phyloP scores from a whole-genome alignment of 2,329 filamentous ascomycete species.

The Botryotinia convoluta region DNA sequence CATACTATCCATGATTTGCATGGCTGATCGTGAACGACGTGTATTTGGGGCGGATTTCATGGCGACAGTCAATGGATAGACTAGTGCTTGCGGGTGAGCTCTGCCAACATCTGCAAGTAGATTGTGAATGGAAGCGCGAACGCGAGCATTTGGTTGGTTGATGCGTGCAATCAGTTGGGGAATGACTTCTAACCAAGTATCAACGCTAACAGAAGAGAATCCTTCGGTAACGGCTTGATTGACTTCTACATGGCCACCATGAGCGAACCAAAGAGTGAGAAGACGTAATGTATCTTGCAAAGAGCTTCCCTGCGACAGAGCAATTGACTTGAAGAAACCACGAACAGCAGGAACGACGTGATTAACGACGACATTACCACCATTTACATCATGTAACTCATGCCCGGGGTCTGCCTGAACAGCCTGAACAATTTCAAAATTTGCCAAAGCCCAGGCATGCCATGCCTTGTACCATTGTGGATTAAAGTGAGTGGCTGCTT shows the following conservation, averaged over 20 bases:
- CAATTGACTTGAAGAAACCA: constrained; percentile 97
- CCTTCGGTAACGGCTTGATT: constrained; percentile 86
- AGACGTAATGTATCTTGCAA: constrained; percentile 92
- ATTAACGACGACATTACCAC: constrained; percentile 67
- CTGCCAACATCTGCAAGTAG: constrained; percentile 89
- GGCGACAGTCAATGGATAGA: constrained; percentile 94
- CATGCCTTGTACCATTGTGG: constrained; percentile 97
- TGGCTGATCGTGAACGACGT: constrained; percentile 81
- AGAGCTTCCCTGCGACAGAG: constrained; percentile 85
- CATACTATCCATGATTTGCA: constrained; percentile 97
- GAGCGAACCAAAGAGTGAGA: constrained; percentile 92
- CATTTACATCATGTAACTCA: constrained; percentile 47
- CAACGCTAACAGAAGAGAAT: constrained; percentile 86
- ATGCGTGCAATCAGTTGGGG: constrained; percentile 96
- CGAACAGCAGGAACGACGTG: constrained; percentile 93
- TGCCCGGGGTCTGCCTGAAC: constrained; percentile 45
- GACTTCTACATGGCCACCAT: constrained; percentile 85
- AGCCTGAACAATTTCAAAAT: constrained; percentile 94
- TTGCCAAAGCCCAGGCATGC: constrained; percentile 97
- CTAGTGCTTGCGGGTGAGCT: constrained; percentile 90
- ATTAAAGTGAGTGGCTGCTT: constrained; percentile 89
- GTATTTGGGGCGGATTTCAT: constrained; percentile 89
- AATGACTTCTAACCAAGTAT: constrained; percentile 98
- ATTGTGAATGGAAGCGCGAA: constrained; percentile 88
- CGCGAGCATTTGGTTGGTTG: constrained; percentile 87